Conservation (phyloP, 345 rosid species). For the Luvunga scandens region DNA sequence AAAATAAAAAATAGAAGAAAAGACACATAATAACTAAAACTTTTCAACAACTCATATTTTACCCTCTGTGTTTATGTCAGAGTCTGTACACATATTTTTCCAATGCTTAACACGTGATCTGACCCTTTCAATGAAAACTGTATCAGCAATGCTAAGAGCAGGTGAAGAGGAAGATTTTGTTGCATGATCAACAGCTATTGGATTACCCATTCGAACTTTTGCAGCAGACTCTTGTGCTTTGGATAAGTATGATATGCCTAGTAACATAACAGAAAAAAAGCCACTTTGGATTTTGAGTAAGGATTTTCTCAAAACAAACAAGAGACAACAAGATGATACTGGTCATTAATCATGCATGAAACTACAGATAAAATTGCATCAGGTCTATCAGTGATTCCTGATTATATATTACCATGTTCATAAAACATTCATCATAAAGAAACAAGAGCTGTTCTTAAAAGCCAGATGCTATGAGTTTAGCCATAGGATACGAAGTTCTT, state of each 20-base stretch:
- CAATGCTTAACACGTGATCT: conserved; percentile 68
- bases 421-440: background rate
- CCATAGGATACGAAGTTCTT: background rate
- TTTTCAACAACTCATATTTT: background rate
- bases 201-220: conserved; percentile 52
- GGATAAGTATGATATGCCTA: conserved; percentile 87
- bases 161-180: conserved; percentile 37
- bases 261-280: conserved; percentile 8
- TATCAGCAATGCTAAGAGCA: conserved; percentile 59
- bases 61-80: conserved; percentile 50
- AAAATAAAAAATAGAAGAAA: conserved; percentile 7
- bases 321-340: background rate
- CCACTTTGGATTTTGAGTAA: background rate
- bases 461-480: background rate
- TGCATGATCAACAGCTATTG: conserved; percentile 30
- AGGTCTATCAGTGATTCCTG: background rate
- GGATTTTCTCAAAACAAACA: background rate
- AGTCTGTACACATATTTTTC: conserved; percentile 49
- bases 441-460: background rate
- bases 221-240: conserved; percentile 76
- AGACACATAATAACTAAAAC: background rate
- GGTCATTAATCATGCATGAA: background rate
- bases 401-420: background rate
- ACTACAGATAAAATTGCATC: background rate
- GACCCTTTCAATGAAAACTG: conserved; percentile 60